Conservation (phyloP, 202 grass and related monocot species). For the Setaria italica region DNA sequence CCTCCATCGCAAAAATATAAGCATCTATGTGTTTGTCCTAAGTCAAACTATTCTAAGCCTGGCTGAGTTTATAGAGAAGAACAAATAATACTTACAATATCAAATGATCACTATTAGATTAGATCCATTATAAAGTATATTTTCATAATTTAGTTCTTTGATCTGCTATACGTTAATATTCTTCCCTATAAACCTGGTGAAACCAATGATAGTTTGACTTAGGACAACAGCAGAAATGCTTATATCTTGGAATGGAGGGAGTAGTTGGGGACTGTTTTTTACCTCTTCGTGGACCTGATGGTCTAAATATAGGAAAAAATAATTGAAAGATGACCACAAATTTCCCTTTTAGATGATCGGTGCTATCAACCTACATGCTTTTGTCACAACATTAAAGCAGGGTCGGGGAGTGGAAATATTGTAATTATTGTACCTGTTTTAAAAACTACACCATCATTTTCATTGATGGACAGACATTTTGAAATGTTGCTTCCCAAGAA, state of each 20-base stretch:
- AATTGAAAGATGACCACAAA: neutral
- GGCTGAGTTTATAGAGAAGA: too few relatives aligned
- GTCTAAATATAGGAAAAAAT: neutral
- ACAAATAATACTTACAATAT: too few relatives aligned
- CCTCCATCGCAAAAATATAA: too few relatives aligned
- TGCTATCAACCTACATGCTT: conserved; percentile 5
- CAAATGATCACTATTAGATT: too few relatives aligned
- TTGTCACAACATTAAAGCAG: neutral
- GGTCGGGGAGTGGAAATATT: neutral
- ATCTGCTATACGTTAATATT: too few relatives aligned
- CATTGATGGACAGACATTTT: conserved; percentile 2
- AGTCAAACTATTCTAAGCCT: neutral
- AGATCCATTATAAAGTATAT: too few relatives aligned
- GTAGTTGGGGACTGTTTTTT: neutral
- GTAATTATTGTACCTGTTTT: neutral
- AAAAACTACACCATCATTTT: neutral
- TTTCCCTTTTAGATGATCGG: neutral
- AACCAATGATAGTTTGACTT: too few relatives aligned
- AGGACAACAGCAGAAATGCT: too few relatives aligned
- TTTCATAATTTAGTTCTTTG: too few relatives aligned
- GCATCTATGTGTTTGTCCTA: too few relatives aligned
- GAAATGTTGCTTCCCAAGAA: neutral
- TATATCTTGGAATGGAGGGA: too few relatives aligned
- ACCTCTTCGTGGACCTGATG: neutral
- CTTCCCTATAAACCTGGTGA: too few relatives aligned